A percentile compares a stretch with the other conserved stretches of the same genome.
Evolutionary conservation across 2,329 filamentous ascomycete genomes (phyloP).

Genomic region (Penicillium hesseltinei): DNA sequence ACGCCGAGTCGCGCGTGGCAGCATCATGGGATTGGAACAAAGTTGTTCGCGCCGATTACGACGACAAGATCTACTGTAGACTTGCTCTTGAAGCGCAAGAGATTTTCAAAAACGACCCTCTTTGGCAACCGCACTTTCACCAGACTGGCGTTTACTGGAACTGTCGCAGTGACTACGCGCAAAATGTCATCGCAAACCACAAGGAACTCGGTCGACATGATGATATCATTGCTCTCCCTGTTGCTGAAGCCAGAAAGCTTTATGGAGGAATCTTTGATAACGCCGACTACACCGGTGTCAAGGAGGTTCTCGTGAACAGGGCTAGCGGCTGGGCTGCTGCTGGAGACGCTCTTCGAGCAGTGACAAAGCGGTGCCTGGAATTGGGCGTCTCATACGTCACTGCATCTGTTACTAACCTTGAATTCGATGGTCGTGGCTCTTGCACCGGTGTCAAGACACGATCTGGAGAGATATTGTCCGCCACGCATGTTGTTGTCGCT

Average conservation of each 20-base stretch:
- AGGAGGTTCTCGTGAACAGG: slow-evolving; percentile 58
- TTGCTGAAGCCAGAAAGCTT: slow-evolving; percentile 54
- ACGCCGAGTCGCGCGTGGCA: slow-evolving; percentile 35
- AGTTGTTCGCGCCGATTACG: slow-evolving; percentile 30
- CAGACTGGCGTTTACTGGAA: slow-evolving; percentile 54
- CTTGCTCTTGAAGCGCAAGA: slow-evolving; percentile 30
- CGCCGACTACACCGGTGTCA: slow-evolving; percentile 59
- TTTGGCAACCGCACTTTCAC: slow-evolving; percentile 46
- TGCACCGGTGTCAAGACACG: slow-evolving; percentile 34
- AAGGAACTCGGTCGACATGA: slow-evolving; percentile 49
- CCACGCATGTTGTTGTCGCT: slow-evolving; percentile 29
- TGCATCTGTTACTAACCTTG: slow-evolving; percentile 42
- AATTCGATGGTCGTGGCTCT: slow-evolving; percentile 47
- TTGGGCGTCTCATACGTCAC: slow-evolving; percentile 60
- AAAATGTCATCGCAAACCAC: slow-evolving; percentile 51
- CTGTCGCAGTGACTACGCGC: slow-evolving; percentile 47
- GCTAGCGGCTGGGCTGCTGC: slow-evolving; percentile 64
- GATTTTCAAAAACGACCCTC: slow-evolving; percentile 38
- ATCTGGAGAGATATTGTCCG: slow-evolving; percentile 25
- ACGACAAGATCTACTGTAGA: slow-evolving; percentile 29
- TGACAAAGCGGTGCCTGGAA: slow-evolving; percentile 54
- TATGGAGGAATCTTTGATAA: slow-evolving; percentile 60
- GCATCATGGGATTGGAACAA: slow-evolving; percentile 35
- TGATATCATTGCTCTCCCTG: slow-evolving; percentile 48
- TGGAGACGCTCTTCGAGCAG: slow-evolving; percentile 55